Evolutionary conservation across 805 yeast genomes (phyloP).

Genomic region (Millerozyma acaciae): DNA sequence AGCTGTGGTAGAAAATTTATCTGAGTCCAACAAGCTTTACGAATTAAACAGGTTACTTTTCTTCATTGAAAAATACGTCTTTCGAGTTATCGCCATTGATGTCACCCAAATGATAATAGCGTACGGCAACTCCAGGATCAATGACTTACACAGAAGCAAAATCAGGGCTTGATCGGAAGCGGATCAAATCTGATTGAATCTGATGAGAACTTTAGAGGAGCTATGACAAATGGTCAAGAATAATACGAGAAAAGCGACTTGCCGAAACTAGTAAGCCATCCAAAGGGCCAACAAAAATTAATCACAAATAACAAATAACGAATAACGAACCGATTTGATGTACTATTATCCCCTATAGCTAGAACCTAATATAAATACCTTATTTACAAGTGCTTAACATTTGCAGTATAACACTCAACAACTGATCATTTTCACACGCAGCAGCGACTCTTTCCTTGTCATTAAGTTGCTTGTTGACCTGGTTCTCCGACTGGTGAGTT

Average conservation of each 20-base stretch:
- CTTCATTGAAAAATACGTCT: conserved; percentile 30
- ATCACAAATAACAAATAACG: no score
- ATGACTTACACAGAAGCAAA: no score
- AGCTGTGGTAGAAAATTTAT: conserved; percentile 10
- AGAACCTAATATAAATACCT: no score
- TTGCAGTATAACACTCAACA: conserved; percentile 81
- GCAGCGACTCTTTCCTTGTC: conserved; percentile 98
- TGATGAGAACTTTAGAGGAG: no score
- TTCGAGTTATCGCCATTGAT: conserved; percentile 37
- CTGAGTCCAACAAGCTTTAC: conserved; percentile 8
- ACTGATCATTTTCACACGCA: conserved; percentile 95
- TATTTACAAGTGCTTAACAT: conserved; percentile 80
- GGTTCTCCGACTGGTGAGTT: conserved; percentile 91
- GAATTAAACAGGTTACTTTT: conserved; percentile 28
- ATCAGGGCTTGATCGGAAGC: no score
- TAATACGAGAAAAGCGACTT: no score
- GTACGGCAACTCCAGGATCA: conserved; percentile 31
- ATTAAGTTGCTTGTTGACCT: conserved; percentile 93
- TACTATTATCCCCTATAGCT: no score
- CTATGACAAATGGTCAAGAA: no score
- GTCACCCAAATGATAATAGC: conserved; percentile 30
- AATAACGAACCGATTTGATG: no score
- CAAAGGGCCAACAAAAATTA: no score
- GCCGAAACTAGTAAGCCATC: no score
- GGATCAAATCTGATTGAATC: no score